A percentile compares a stretch with the other conserved stretches of the same genome.
Conservation (phyloP, 2,329 filamentous ascomycete species). For the Trichoderma brevicompactum region DNA sequence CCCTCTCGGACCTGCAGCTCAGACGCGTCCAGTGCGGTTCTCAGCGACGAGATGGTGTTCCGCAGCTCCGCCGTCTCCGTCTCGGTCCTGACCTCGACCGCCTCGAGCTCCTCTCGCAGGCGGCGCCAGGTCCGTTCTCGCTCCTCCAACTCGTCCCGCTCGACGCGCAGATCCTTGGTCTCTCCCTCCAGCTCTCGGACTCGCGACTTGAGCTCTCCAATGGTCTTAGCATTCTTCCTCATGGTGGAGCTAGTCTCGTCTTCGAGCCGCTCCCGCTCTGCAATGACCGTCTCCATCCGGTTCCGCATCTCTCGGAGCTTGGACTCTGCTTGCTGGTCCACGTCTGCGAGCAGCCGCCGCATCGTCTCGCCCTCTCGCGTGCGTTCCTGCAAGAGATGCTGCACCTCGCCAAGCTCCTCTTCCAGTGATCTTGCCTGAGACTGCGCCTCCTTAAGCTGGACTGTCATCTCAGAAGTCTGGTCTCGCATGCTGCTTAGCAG, state of each 20-base stretch:
- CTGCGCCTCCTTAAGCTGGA: conserved; percentile 88
- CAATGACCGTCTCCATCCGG: conserved; percentile 85
- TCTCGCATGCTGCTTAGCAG: conserved; percentile 92
- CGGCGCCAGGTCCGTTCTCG: conserved; percentile 75
- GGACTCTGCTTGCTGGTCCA: conserved; percentile 78
- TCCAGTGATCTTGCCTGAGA: conserved; percentile 83
- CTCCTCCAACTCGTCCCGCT: conserved; percentile 77
- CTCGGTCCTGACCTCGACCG: conserved; percentile 66
- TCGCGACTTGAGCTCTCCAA: conserved; percentile 81
- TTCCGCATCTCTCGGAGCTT: conserved; percentile 88
- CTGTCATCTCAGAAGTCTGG: conserved; percentile 83
- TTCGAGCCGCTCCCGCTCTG: conserved; percentile 90
- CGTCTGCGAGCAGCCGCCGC: conserved; percentile 83
- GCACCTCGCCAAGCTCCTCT: conserved; percentile 88
- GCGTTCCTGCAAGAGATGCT: conserved; percentile 82
- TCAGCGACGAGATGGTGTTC: conserved; percentile 75
- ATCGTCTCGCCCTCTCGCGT: conserved; percentile 94
- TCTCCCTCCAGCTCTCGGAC: conserved; percentile 82
- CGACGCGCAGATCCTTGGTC: conserved; percentile 69
- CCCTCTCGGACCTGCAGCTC: conserved; percentile 83
- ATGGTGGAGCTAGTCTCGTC: conserved; percentile 83
- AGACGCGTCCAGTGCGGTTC: conserved; percentile 81
- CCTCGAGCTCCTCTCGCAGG: conserved; percentile 76
- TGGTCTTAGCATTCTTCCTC: conserved; percentile 76
- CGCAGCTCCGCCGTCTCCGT: conserved; percentile 78